Conservation (phyloP, 495 filamentous ascomycete species). For the Neurospora sp. region DNA sequence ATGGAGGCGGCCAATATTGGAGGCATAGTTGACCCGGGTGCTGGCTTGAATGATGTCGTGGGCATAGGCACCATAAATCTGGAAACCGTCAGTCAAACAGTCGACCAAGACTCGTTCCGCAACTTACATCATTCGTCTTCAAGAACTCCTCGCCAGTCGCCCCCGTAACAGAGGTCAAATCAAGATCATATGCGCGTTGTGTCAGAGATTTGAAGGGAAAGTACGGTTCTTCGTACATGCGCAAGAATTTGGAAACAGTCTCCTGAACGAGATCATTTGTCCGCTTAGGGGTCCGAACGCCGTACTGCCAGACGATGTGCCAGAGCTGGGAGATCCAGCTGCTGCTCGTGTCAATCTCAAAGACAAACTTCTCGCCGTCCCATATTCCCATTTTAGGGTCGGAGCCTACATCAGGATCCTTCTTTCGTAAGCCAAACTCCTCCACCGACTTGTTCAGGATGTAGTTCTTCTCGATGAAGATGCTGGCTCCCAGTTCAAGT, state of each 20-base stretch:
- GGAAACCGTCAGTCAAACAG: neutral
- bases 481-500: constrained; percentile 82
- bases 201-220: constrained; percentile 80
- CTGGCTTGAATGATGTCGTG: constrained; percentile 84
- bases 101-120: neutral
- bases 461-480: constrained; percentile 81
- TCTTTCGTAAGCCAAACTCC: constrained; percentile 51
- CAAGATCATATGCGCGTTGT: constrained; percentile 51
- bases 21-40: constrained; percentile 91
- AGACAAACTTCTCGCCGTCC: constrained; percentile 72
- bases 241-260: constrained; percentile 62
- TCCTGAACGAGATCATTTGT: constrained; percentile 63
- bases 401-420: constrained; percentile 23
- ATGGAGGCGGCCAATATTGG: constrained; percentile 76
- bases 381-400: constrained; percentile 61
- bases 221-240: constrained; percentile 66
- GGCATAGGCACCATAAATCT: constrained; percentile 56
- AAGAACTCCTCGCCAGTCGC: constrained; percentile 65
- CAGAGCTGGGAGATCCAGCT: constrained; percentile 59
- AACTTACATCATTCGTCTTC: constrained; percentile 45
- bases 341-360: constrained; percentile 40
- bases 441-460: constrained; percentile 69
- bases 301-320: constrained; percentile 80
- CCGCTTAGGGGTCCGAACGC: constrained; percentile 55
- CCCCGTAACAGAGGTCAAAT: constrained; percentile 51